A percentile compares a stretch with the other conserved stretches of the same genome.
Evolutionary conservation across 2,329 filamentous ascomycete genomes (phyloP).

Genomic region (Hortaea sp.): DNA sequence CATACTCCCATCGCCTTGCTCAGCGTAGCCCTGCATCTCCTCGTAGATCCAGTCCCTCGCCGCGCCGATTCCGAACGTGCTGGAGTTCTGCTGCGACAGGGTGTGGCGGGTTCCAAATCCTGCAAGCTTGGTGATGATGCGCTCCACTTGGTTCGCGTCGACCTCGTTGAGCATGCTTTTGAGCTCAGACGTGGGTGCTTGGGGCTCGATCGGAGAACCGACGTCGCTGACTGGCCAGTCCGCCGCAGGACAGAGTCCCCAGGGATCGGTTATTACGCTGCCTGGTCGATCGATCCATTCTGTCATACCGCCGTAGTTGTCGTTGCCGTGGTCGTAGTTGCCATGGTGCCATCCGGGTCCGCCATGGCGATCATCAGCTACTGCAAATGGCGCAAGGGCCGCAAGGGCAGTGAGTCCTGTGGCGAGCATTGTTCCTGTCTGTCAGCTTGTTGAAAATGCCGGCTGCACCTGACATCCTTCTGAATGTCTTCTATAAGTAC

Average conservation of each 20-base stretch:
- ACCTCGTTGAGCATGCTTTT: conserved; percentile 31
- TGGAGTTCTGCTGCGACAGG: conserved; percentile 42
- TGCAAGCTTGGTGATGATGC: conserved; percentile 43
- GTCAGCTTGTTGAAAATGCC: too few relatives aligned
- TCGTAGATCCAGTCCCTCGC: conserved; percentile 47
- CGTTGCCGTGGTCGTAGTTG: neutral
- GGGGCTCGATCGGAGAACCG: conserved; percentile 29
- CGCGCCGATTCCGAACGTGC: conserved; percentile 45
- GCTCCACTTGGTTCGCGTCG: conserved; percentile 36
- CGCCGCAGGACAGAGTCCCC: conserved; percentile 14
- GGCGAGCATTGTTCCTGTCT: neutral
- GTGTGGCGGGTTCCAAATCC: conserved; percentile 50
- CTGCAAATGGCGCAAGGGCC: neutral
- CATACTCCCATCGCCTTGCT: conserved; percentile 40
- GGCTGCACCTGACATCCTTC: too few relatives aligned
- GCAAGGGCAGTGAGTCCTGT: neutral
- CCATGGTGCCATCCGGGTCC: neutral
- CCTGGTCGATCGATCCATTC: conserved; percentile 17
- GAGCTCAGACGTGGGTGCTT: conserved; percentile 32
- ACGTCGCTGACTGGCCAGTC: conserved; percentile 33
- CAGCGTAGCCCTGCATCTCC: conserved; percentile 41
- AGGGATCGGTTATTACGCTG: conserved; percentile 13
- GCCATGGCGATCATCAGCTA: neutral
- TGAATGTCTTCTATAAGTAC: too few relatives aligned
- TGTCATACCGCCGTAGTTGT: too few relatives aligned